These are phyloP conservation scores for Begonia fuchsioides DNA, from an alignment of 306 rosid genomes.

Conservation along the genomic window DNA sequence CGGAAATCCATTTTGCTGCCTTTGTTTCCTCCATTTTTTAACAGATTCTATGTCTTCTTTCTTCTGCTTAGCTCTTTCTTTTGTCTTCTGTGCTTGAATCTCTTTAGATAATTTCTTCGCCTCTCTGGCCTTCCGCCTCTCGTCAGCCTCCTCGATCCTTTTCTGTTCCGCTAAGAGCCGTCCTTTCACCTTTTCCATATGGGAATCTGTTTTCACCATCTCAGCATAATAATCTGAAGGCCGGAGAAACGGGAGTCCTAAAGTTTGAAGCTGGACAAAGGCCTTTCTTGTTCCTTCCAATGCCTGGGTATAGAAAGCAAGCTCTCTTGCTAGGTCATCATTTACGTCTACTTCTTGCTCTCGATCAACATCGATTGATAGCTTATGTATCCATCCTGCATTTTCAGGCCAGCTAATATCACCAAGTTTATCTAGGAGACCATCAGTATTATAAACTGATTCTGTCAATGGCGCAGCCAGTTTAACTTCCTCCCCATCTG, in stretches of 20 bases:
- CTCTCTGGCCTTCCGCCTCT: conserved; percentile 78
- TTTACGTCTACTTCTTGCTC: conserved; percentile 71
- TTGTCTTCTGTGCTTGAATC: conserved; percentile 64
- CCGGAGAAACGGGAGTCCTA: conserved; percentile 63
- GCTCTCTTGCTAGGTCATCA: conserved; percentile 79
- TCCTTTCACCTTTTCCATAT: conserved; percentile 75
- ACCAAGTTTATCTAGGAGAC: conserved; percentile 68
- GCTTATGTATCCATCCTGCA: conserved; percentile 59
- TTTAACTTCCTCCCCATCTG: conserved; percentile 47
- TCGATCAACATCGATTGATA: conserved; percentile 56
- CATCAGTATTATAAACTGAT: conserved; percentile 53
- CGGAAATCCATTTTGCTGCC: conserved; percentile 78
- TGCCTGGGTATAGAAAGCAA: conserved; percentile 70
- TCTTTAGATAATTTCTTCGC: conserved; percentile 65
- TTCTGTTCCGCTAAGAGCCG: conserved; percentile 52
- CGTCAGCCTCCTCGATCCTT: conserved; percentile 78
- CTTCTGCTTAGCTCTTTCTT: conserved; percentile 83
- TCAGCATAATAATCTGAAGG: conserved; percentile 84
- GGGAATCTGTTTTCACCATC: conserved; percentile 79
- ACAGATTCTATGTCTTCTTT: conserved; percentile 80
- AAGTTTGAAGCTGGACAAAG: conserved; percentile 51
- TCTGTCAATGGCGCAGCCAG: conserved; percentile 47
- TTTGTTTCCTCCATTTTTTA: conserved; percentile 95
- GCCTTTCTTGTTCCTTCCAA: conserved; percentile 71
- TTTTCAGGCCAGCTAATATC: conserved; percentile 79